A percentile compares a stretch with the other conserved stretches of the same genome.
Conservation (phyloP, 2,329 filamentous ascomycete species). For the Phaeomoniella chlamydospora region DNA sequence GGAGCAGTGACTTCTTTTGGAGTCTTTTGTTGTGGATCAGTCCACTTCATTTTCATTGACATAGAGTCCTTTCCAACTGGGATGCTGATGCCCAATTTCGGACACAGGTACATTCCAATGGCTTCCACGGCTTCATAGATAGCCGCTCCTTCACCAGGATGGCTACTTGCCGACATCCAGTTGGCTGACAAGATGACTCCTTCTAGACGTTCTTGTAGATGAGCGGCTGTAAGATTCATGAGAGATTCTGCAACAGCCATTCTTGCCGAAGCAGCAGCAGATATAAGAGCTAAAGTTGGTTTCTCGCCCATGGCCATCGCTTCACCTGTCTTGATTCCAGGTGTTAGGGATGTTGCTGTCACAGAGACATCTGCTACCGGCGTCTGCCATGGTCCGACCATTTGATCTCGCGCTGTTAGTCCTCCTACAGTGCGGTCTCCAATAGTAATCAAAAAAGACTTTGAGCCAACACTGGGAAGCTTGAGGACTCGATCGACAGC, state of each 20-base stretch:
- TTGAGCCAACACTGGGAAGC: constrained; percentile 85
- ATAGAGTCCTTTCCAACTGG: constrained; percentile 97
- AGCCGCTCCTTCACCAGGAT: constrained; percentile 81
- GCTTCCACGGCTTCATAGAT: constrained; percentile 89
- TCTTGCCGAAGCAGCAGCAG: constrained; percentile 73
- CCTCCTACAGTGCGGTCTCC: constrained; percentile 86
- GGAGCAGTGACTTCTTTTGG: constrained; percentile 82
- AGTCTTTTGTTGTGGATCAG: constrained; percentile 49
- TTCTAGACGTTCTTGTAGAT: constrained; percentile 56
- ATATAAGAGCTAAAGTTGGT: constrained; percentile 77
- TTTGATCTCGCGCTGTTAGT: constrained; percentile 76
- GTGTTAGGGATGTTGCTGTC: constrained; percentile 65
- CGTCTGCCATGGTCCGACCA: constrained; percentile 92
- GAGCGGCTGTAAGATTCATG: constrained; percentile 78
- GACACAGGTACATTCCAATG: constrained; percentile 84
- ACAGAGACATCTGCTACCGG: constrained; percentile 91
- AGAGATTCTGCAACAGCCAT: constrained; percentile 94
- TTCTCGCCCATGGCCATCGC: constrained; percentile 98
- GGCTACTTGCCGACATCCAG: constrained; percentile 96
- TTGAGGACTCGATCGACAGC: constrained; percentile 70
- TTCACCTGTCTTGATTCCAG: constrained; percentile 65
- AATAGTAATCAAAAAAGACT: constrained; percentile 94
- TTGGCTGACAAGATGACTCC: constrained; percentile 86
- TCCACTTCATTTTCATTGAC: constrained; percentile 98
- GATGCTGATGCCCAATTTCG: constrained; percentile 77